Evolutionary conservation across 106 monocot species (phyloP).

Genomic region (Platanthera guangdongensis): DNA sequence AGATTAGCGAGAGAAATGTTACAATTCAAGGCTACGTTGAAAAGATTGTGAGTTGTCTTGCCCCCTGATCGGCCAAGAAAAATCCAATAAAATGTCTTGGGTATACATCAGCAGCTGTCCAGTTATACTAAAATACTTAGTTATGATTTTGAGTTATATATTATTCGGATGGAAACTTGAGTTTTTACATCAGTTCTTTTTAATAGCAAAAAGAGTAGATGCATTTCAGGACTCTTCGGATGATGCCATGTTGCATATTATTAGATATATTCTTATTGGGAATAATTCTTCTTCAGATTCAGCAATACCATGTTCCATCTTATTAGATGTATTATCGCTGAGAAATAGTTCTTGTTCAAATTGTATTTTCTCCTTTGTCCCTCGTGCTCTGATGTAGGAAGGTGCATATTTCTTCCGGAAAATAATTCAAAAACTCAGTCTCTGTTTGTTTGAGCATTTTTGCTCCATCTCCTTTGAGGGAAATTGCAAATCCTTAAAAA

Average conservation of each 20-base stretch:
- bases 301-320: neutral
- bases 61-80: neutral
- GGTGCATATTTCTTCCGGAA: too few species aligned
- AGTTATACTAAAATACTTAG: neutral
- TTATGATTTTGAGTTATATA: neutral
- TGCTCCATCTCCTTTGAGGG: too few species aligned
- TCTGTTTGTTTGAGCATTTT: too few species aligned
- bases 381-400: too few species aligned
- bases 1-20: constrained; percentile 71
- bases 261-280: too few species aligned
- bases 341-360: too few species aligned
- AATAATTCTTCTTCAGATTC: too few species aligned
- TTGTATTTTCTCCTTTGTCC: too few species aligned
- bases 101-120: neutral
- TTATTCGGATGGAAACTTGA: neutral
- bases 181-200: neutral
- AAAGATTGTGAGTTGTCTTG: constrained; percentile 61
- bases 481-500: too few species aligned
- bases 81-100: neutral
- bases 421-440: too few species aligned
- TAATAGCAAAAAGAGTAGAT: neutral
- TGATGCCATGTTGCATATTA: neutral
- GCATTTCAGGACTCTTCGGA: neutral
- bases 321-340: neutral
- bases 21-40: constrained; percentile 77